Evolutionary conservation across 176 grass and related monocot species (phyloP), one percentile per base, ranked within the genome.

Genomic region (Triticum dicoccoides): DNA sequence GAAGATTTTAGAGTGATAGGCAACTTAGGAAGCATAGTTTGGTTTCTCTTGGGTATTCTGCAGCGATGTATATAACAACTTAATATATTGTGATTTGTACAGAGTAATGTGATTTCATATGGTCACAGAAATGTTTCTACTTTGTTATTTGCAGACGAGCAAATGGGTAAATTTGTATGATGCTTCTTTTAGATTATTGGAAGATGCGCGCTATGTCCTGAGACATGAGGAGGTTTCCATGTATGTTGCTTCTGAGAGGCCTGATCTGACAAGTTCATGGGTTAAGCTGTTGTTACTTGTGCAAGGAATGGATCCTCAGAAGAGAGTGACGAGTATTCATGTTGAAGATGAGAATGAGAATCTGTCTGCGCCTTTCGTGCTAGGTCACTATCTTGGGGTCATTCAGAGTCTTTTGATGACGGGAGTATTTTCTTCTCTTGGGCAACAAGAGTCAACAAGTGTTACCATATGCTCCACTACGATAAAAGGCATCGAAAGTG

Each of bases 281-380:
- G 87, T 99, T 85, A 89, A 93, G 67, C 85, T 99, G 66, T 89
- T 99, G 47, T 89, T 86, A 88, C 86, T 89, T 49, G 85, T 94
- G 49, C 97, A 99, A 93, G 92, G 90, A 82, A 97, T 99, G 94
- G 92, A 99, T 81, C 80, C 92, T 80, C 94, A 94, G 45, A 99
- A 99, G 76, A 87, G 92, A 73, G 89, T 90, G 39, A 93, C 92
- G 30, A 90, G 87, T 69, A 89, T 89, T 84, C 90, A 90, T 63
- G 91, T 69, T 41, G 97, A 99, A 83, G 97, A 97, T 56, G 94
- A 99, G 83, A 94, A 99, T 76, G 94, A 99, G 41, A 91, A 95
- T 77, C 89, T 97, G 76, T 79, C 83, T 78, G 61, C 92, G 0
- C 89, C 92, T 41, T 99, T 97, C 21, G 23, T 93, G 71, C 80